These are phyloP conservation scores for Pseudozyma pruni DNA, from an alignment of 1,284 basidiomycete species.

Conservation along the genomic window DNA sequence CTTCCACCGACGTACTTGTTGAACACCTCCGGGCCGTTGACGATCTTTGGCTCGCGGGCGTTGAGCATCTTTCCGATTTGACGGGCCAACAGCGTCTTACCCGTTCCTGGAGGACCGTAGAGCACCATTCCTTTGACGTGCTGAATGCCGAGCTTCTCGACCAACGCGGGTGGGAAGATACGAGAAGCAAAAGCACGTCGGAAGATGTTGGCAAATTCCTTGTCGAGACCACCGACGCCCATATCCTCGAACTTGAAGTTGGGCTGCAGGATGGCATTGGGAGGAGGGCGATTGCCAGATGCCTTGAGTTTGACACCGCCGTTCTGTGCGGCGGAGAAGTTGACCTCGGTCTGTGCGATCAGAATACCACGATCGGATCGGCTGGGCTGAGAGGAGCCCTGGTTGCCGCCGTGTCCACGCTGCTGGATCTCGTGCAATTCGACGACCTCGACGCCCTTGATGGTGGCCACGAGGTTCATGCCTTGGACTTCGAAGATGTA, in stretches of 20 bases:
- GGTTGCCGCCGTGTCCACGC: constrained; percentile 14
- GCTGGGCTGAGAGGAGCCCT: constrained; percentile 66
- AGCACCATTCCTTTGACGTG: constrained; percentile 98
- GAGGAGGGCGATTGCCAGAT: constrained; percentile 88
- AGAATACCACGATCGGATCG: constrained; percentile 74
- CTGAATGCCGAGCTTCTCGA: constrained; percentile 97
- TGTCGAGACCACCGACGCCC: constrained; percentile 98
- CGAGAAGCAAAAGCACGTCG: constrained; percentile 97
- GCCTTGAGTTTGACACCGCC: constrained; percentile 90
- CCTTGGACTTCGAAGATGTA: constrained; percentile 92
- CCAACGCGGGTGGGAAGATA: constrained; percentile 94
- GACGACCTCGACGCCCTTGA: constrained; percentile 77
- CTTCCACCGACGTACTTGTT: constrained; percentile 97
- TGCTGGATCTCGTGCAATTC: constrained; percentile 69
- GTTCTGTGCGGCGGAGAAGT: constrained; percentile 83
- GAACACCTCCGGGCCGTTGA: constrained; percentile 96
- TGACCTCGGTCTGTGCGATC: constrained; percentile 90
- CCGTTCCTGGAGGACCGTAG: constrained; percentile 95
- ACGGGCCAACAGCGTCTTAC: constrained; percentile 96
- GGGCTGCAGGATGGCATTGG: constrained; percentile 94
- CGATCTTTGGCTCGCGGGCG: constrained; percentile 96
- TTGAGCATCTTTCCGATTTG: constrained; percentile 99
- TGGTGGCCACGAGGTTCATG: constrained; percentile 79
- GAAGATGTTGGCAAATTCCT: constrained; percentile 96
- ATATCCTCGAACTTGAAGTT: constrained; percentile 99